phyloP scores from a whole-genome alignment of 2,329 filamentous ascomycete genomes.

The Cercospora beticola region DNA sequence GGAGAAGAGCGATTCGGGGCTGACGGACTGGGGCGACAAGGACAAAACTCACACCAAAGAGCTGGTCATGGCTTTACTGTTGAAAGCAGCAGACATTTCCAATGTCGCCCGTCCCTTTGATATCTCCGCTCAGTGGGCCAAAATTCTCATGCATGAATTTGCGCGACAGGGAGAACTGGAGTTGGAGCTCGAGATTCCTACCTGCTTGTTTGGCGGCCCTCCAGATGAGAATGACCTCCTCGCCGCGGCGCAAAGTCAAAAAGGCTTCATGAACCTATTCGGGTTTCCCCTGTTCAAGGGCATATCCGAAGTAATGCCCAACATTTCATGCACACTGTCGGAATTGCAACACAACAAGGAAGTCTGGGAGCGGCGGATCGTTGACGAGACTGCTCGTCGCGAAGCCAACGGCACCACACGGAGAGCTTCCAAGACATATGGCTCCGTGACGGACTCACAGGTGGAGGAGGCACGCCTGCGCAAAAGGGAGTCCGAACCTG shows the following conservation, averaged over 20 bases:
- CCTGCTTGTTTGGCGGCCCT: conserved; percentile 76
- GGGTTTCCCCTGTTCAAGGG: conserved; percentile 88
- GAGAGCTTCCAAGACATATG: conserved; percentile 30
- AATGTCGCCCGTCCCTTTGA: conserved; percentile 88
- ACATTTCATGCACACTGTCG: conserved; percentile 77
- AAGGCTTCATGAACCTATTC: conserved; percentile 96
- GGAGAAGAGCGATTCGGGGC: conserved; percentile 60
- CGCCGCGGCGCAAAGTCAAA: conserved; percentile 82
- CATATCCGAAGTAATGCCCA: conserved; percentile 80
- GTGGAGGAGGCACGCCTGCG: conserved; percentile 34
- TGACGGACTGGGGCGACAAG: conserved; percentile 74
- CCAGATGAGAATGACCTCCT: conserved; percentile 79
- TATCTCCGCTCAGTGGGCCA: conserved; percentile 83
- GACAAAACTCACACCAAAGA: conserved; percentile 73
- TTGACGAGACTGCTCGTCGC: conserved; percentile 59
- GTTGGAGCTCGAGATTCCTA: conserved; percentile 78
- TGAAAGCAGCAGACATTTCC: conserved; percentile 98
- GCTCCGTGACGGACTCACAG: conserved; percentile 34
- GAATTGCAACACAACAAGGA: conserved; percentile 76
- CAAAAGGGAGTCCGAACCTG: conserved; percentile 34
- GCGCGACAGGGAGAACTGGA: conserved; percentile 92
- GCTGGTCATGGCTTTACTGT: conserved; percentile 83
- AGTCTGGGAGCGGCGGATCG: conserved; percentile 69
- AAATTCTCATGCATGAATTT: conserved; percentile 93
- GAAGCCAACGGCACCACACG: conserved; percentile 27